phyloP scores from a whole-genome alignment of 768 basidiomycete genomes.

The Russula abietina region DNA sequence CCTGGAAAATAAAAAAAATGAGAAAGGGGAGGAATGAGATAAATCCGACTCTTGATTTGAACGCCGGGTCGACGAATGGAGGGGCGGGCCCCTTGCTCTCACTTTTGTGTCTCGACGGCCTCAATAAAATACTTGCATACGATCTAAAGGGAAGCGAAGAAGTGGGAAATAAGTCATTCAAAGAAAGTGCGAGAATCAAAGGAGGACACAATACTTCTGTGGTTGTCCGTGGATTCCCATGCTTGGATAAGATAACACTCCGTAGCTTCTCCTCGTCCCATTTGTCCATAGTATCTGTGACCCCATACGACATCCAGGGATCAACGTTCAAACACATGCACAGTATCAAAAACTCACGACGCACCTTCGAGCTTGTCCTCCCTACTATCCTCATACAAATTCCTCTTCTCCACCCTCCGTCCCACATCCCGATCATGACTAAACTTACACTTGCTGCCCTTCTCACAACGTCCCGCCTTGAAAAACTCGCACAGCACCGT shows the following conservation, averaged over 20 bases:
- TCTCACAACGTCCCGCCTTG: conserved; percentile 91
- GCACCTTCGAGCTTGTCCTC: conserved; percentile 73
- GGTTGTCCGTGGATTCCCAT: conserved; percentile 84
- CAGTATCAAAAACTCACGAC: neutral
- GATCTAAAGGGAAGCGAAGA: conserved; percentile 47
- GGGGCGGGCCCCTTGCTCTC: conserved; percentile 23
- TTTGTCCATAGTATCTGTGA: conserved; percentile 87
- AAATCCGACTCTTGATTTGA: neutral
- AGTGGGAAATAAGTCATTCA: neutral
- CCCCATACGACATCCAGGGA: neutral
- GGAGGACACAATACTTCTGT: conserved; percentile 67
- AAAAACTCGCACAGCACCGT: conserved; percentile 87
- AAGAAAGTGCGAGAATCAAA: conserved; percentile 2
- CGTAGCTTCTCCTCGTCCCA: conserved; percentile 96
- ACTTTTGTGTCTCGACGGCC: conserved; percentile 90
- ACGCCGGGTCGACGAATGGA: neutral
- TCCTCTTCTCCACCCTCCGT: conserved; percentile 92
- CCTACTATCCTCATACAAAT: conserved; percentile 83
- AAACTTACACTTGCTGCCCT: conserved; percentile 95
- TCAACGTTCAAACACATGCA: neutral
- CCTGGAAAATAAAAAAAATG: conserved; percentile 29
- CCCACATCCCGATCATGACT: conserved; percentile 88
- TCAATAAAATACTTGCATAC: conserved; percentile 98
- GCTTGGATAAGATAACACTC: conserved; percentile 79
- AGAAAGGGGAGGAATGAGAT: conserved; percentile 23